phyloP scores from a whole-genome alignment of 495 filamentous ascomycete genomes.

The Hypoxylon trugodes region DNA sequence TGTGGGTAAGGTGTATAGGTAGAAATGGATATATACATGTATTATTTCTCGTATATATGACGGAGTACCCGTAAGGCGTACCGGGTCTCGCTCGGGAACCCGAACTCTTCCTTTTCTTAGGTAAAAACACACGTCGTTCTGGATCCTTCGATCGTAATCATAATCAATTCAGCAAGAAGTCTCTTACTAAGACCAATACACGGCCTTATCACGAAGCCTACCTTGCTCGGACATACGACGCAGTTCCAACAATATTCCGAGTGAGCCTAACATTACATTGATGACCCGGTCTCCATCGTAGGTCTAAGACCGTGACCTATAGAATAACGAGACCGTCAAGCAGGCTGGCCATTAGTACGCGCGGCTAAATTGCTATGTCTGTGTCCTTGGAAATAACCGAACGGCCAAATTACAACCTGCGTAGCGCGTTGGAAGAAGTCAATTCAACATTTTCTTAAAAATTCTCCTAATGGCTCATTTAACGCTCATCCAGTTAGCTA shows the following conservation, averaged over 20 bases:
- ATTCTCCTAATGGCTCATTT: constrained; percentile 28
- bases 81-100: constrained; percentile 19
- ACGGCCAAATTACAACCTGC: constrained; percentile 10
- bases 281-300: neutral
- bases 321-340: neutral
- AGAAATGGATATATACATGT: neutral
- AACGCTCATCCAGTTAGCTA: constrained; percentile 17
- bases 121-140: neutral
- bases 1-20: constrained; percentile 25
- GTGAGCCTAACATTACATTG: constrained; percentile 7
- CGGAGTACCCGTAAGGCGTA: neutral
- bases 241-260: neutral
- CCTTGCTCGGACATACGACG: neutral
- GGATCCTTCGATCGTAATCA: neutral
- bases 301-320: constrained; percentile 7
- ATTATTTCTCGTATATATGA: neutral
- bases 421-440: neutral
- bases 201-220: neutral
- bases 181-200: neutral
- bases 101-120: constrained; percentile 15
- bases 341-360: neutral
- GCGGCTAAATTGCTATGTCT: constrained; percentile 21
- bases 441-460: neutral
- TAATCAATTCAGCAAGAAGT: neutral
- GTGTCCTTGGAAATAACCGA: constrained; percentile 19